Evolutionary conservation across 2,329 filamentous ascomycete genomes (phyloP).

Genomic region (Knoxdaviesia proteae): DNA sequence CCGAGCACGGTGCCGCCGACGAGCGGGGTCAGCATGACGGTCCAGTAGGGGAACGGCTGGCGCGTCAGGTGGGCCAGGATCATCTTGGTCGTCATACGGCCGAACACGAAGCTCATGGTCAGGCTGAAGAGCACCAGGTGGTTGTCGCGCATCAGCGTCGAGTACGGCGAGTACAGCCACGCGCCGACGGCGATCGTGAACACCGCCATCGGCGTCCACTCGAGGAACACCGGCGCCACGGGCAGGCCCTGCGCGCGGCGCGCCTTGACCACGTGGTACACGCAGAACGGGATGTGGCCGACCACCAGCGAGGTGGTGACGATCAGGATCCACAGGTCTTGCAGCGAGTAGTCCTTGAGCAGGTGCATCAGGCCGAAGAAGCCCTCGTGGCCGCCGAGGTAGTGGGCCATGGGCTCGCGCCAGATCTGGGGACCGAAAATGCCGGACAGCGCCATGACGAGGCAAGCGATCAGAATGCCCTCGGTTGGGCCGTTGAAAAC

Average conservation of each 20-base stretch:
- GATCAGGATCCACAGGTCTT: conserved; percentile 70
- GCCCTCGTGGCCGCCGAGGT: conserved; percentile 34
- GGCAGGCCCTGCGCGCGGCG: conserved; percentile 52
- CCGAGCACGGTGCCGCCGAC: conserved; percentile 65
- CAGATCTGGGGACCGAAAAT: conserved; percentile 78
- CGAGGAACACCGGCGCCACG: conserved; percentile 64
- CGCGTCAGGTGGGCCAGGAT: conserved; percentile 86
- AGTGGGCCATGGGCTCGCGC: conserved; percentile 50
- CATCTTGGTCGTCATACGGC: conserved; percentile 96
- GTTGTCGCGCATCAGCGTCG: conserved; percentile 61
- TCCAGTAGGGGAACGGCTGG: conserved; percentile 95
- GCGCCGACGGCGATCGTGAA: conserved; percentile 55
- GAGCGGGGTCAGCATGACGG: conserved; percentile 70
- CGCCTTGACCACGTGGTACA: conserved; percentile 65
- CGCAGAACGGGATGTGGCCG: conserved; percentile 71
- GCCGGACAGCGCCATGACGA: conserved; percentile 70
- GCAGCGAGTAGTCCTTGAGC: conserved; percentile 53
- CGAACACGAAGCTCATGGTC: conserved; percentile 92
- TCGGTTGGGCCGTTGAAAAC: conserved; percentile 96
- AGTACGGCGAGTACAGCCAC: conserved; percentile 84
- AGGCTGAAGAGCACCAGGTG: conserved; percentile 81
- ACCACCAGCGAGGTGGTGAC: conserved; percentile 44
- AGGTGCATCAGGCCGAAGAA: conserved; percentile 30
- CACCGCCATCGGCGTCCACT: conserved; percentile 80
- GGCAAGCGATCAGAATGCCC: conserved; percentile 72